phyloP scores from a whole-genome alignment of 345 rosid species.

The Citrus unshiu region DNA sequence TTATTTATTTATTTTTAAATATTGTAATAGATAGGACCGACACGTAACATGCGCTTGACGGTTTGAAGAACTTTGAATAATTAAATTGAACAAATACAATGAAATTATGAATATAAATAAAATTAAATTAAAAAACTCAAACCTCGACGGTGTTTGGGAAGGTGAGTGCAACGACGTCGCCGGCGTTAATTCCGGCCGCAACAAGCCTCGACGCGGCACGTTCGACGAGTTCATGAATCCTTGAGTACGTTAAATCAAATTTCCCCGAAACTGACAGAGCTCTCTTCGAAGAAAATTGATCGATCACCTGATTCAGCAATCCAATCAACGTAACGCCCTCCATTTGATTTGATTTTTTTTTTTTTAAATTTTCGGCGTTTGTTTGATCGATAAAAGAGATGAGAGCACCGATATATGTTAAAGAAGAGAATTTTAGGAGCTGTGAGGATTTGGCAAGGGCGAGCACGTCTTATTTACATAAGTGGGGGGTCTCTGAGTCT shows the following conservation, averaged over 20 bases:
- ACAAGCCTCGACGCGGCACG: conserved; percentile 46
- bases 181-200: conserved; percentile 42
- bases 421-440: background rate
- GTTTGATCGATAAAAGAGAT: background rate
- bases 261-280: conserved; percentile 53
- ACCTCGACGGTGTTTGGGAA: conserved; percentile 52
- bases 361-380: no score
- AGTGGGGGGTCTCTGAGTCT: background rate
- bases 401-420: background rate
- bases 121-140: background rate
- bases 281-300: conserved; percentile 36
- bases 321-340: conserved; percentile 47
- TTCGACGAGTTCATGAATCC: conserved; percentile 48
- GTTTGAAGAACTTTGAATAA: background rate
- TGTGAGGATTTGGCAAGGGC: background rate
- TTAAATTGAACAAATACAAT: background rate
- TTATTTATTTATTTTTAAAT: no score
- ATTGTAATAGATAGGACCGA: no score
- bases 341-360: conserved; percentile 10
- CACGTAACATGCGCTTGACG: no score
- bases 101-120: background rate
- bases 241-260: conserved; percentile 48
- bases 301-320: conserved; percentile 33
- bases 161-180: conserved; percentile 60
- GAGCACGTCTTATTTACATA: background rate